phyloP scores from a whole-genome alignment of 345 rosid species.

The Syzygium aromaticum region DNA sequence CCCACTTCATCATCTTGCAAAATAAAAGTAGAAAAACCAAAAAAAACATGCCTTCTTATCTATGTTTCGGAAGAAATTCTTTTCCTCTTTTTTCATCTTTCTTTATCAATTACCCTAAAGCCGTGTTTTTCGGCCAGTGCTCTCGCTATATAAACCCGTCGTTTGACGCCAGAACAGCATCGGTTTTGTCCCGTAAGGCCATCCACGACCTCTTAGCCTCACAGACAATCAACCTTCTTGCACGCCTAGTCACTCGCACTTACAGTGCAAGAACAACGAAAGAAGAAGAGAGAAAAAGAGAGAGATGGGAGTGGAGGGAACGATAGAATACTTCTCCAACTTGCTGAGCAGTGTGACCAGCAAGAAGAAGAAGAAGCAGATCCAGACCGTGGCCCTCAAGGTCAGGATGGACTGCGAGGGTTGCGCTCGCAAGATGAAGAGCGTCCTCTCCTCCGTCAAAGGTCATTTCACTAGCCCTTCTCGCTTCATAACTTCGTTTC shows the following conservation, averaged over 20 bases:
- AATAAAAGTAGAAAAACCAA: neutral
- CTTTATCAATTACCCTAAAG: neutral
- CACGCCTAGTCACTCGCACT: neutral
- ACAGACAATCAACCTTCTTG: neutral
- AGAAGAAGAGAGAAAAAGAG: neutral
- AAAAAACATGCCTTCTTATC: neutral
- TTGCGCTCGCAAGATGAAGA: slow-evolving; percentile 77
- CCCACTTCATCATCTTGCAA: neutral
- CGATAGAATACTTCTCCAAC: slow-evolving; percentile 55
- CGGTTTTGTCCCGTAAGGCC: neutral
- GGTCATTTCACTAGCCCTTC: slow-evolving; percentile 21
- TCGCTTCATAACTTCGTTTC: neutral
- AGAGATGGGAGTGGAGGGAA: slow-evolving; percentile 75
- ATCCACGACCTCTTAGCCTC: neutral
- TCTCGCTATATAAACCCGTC: neutral
- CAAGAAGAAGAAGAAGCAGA: slow-evolving; percentile 53
- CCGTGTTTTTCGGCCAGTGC: neutral
- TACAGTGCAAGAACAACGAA: neutral
- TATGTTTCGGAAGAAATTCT: neutral
- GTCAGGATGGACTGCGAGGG: slow-evolving; percentile 89
- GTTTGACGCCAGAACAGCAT: neutral
- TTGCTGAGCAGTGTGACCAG: slow-evolving; percentile 32
- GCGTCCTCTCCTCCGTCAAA: slow-evolving; percentile 58
- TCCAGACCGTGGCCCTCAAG: slow-evolving; percentile 64
- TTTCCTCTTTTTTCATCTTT: neutral